Percentiles rank a stretch among this genome's conserved stretches.
phyloP scores from a whole-genome alignment of 2,329 filamentous ascomycete genomes.

The Claviceps africana region DNA sequence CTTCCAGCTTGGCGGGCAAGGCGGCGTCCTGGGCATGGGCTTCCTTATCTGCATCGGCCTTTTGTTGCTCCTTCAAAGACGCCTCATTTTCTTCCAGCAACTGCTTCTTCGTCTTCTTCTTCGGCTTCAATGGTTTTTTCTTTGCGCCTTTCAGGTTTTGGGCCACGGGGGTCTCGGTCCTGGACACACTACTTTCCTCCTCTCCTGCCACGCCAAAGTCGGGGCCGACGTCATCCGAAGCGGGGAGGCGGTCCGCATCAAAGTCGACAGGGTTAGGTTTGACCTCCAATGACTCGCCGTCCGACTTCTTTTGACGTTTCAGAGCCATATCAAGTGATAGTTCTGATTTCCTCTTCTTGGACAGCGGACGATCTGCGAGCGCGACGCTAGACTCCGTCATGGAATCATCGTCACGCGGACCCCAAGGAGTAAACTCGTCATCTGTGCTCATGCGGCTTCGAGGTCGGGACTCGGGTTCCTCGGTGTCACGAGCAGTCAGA shows the following conservation, averaged over 20 bases:
- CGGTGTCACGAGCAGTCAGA: constrained; percentile 56
- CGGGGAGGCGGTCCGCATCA: constrained; percentile 31
- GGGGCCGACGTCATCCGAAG: constrained; percentile 35
- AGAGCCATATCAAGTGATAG: constrained; percentile 50
- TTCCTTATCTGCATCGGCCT: constrained; percentile 25
- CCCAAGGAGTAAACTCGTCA: constrained; percentile 35
- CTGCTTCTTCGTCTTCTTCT: constrained; percentile 70
- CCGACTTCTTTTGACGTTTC: constrained; percentile 68
- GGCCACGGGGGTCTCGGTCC: constrained; percentile 33
- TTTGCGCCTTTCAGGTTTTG: constrained; percentile 35
- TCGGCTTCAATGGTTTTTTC: constrained; percentile 42
- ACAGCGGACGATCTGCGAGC: constrained; percentile 38
- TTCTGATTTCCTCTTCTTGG: constrained; percentile 62
- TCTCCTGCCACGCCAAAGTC: constrained; percentile 34
- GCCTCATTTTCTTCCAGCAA: constrained; percentile 54
- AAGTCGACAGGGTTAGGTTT: constrained; percentile 39
- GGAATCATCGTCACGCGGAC: constrained; percentile 43
- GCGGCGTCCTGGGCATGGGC: constrained; percentile 28
- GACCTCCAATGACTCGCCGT: constrained; percentile 64
- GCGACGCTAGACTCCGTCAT: constrained; percentile 62
- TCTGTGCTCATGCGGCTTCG: constrained; percentile 60
- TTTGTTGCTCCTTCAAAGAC: constrained; percentile 41
- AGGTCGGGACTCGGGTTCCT: constrained; percentile 71
- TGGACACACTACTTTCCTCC: constrained; percentile 23
- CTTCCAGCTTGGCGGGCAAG: constrained; percentile 17